These are phyloP conservation scores for Leccinum truebloodii DNA, from an alignment of 768 basidiomycete species.

Conservation along the genomic window DNA sequence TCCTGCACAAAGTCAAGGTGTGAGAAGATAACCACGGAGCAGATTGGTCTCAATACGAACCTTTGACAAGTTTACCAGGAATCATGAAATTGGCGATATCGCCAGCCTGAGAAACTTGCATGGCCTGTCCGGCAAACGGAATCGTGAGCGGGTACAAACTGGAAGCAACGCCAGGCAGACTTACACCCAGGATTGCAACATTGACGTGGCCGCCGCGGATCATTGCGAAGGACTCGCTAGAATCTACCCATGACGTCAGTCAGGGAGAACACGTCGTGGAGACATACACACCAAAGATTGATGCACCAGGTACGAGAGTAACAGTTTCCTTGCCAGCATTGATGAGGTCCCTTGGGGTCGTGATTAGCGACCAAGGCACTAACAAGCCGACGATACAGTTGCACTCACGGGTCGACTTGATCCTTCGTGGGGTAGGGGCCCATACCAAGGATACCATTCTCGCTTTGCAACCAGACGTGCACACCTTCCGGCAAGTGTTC, in stretches of 20 bases:
- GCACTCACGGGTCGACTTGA: slow-evolving; percentile 74
- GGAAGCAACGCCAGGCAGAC: slow-evolving; percentile 27
- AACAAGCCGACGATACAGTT: not conserved
- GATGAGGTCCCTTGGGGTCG: slow-evolving; percentile 69
- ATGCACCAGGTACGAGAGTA: slow-evolving; percentile 88
- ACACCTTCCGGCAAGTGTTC: slow-evolving; percentile 73
- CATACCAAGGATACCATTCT: slow-evolving; percentile 89
- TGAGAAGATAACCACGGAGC: slow-evolving; percentile 12
- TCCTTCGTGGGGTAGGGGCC: slow-evolving; percentile 85
- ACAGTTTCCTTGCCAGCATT: slow-evolving; percentile 96
- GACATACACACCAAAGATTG: slow-evolving; percentile 72
- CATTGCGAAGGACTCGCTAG: slow-evolving; percentile 95
- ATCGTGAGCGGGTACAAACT: slow-evolving; percentile 2
- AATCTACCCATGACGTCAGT: slow-evolving; percentile 45
- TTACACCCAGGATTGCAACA: slow-evolving; percentile 88
- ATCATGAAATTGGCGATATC: slow-evolving; percentile 99
- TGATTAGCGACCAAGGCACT: slow-evolving; percentile 3
- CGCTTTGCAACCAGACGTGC: slow-evolving; percentile 87
- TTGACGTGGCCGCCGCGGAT: slow-evolving; percentile 96
- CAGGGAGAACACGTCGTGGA: not conserved
- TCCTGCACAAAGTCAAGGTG: slow-evolving; percentile 41
- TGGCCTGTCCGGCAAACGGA: slow-evolving; percentile 54
- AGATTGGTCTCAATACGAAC: slow-evolving; percentile 32
- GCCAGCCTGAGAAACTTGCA: slow-evolving; percentile 92
- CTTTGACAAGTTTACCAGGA: slow-evolving; percentile 89